Evolutionary conservation across 2,329 filamentous ascomycete genomes (phyloP), one percentile per base, ranked within the genome.

Genomic region (Cladosporium colombiae): DNA sequence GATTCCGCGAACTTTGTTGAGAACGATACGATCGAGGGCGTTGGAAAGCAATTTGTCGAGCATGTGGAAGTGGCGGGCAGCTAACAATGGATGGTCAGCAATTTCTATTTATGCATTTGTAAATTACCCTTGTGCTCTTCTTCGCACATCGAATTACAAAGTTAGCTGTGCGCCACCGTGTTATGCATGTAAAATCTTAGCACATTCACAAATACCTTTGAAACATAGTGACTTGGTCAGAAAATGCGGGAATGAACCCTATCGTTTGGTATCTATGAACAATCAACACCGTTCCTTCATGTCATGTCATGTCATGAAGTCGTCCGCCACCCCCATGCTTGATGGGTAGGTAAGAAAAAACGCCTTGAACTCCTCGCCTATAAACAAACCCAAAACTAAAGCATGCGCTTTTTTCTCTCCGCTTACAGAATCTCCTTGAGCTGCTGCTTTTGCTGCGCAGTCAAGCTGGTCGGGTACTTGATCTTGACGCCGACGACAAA

Each of bases 401-500:
- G n/a, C n/a, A 25, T 25, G 27, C 21, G n/a, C 29, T 31, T 31
- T 50, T 40, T 58, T 58, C 29, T 53, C 23, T 23, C 35, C 29
- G 40, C 67, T 74, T 79, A 85, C 65, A 99, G 81, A 73, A 97
- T 91, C 73, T 93, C 89, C 79, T 85, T 91, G 70, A 99, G 79
- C 76, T 90, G 85, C 69, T 88, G 82, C 83, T 97, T 98, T 81
- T 98, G 94, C 5, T 85, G 81, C 8, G 85, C 65, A 4, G 92
- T 94, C 78, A 99, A 79, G 49, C 80, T 89, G 3, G 88, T 89
- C 0, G 95, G 95, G 82, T 97, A 98, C 76, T 91, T 93, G 78
- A 99, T 93, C 75, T 95, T 95, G 74, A 97, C 93, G 67, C 89
- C 91, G 67, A 99, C 85, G 66, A 98, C 81, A 70, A 99, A 91